Evolutionary conservation across 768 basidiomycete species (phyloP).

Genomic region (Amanita thiersii): DNA sequence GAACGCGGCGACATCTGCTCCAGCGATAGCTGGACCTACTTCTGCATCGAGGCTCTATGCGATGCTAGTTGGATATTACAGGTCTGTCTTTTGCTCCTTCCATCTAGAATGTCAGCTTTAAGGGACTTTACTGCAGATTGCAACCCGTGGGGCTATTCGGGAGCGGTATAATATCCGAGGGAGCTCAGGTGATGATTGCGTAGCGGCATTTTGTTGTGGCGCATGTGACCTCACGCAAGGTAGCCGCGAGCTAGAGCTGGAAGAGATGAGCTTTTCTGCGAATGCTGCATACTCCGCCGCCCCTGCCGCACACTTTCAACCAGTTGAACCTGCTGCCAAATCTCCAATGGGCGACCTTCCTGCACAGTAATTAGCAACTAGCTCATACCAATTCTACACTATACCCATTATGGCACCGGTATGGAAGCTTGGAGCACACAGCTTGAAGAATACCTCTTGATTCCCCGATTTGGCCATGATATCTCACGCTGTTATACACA

Average conservation of each 20-base stretch:
- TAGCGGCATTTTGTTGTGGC: conserved; percentile 23
- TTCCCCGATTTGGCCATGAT: too few species aligned
- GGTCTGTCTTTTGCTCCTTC: conserved; percentile 13
- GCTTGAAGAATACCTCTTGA: too few species aligned
- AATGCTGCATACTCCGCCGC: too few species aligned
- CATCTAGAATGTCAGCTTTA: neutral
- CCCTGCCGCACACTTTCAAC: too few species aligned
- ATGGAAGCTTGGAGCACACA: too few species aligned
- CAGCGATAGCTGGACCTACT: conserved; percentile 18
- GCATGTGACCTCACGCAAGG: conserved; percentile 37
- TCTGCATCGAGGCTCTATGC: conserved; percentile 3
- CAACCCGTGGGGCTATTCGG: conserved; percentile 22
- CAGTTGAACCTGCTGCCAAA: too few species aligned
- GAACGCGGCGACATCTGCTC: conserved; percentile 22
- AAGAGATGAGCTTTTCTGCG: conserved; percentile 29
- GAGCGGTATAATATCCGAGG: conserved; percentile 30
- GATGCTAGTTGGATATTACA: conserved; percentile 25
- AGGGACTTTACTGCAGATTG: conserved; percentile 8
- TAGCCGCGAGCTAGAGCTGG: conserved; percentile 28
- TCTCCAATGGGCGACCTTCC: too few species aligned
- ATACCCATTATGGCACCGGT: too few species aligned
- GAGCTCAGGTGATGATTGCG: conserved; percentile 22
- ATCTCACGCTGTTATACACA: too few species aligned
- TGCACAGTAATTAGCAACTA: too few species aligned
- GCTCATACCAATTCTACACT: too few species aligned